Evolutionary conservation across 352 stramenopile species (phyloP), one percentile per base, ranked within the genome.

Genomic region (Phytophthora sp.): DNA sequence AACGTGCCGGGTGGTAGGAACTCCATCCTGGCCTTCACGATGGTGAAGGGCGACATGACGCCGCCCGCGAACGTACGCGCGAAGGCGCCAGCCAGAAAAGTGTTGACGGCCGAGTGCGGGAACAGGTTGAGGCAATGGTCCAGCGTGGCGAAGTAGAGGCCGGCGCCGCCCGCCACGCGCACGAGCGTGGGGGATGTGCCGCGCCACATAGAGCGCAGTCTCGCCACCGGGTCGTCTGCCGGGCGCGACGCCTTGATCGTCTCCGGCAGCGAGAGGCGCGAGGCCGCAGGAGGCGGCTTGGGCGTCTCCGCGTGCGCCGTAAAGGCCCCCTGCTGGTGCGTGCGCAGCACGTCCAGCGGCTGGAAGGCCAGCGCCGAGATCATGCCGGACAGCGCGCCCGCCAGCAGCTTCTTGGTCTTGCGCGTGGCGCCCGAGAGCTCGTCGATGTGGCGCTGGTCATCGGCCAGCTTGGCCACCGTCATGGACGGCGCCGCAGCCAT

Each of bases 1-100:
- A 89, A 89, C 12, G 81, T 79, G 30, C 82, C 77, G 2, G 84
- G 66, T 8, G 82, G 70, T 28, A 90, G 67, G 70, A 85, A 95
- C 71, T 96, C 88, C 84, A 96, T 93, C 26, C 87, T 73, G 15
- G 87, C 83, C 69, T 96, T 96, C 38, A 96, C 77, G 59, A 96
- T 87, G 35, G 88, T 96, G 31, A 96, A 76, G 7, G 88, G 88
- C 4, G 86, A 94, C 73, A 94, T 88, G 34, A 96, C 59, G 39
- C 77, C 69, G 15, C 84, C 84, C 2, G 86, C 87, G 52, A 96
- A 94, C 13, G 87, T 92, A n/a, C 88, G 84, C n/a, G 88, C 84
- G 34, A 92, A 89, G 4, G 84, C 84, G 30, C 88, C 88, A 13
- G 86, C 83, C 28, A 92, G 67, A 59, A 96, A 95, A 49, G 85